Evolutionary conservation across 371 early-diverging fungal genomes (phyloP).

Genomic region (Rhizomucor miehei): DNA sequence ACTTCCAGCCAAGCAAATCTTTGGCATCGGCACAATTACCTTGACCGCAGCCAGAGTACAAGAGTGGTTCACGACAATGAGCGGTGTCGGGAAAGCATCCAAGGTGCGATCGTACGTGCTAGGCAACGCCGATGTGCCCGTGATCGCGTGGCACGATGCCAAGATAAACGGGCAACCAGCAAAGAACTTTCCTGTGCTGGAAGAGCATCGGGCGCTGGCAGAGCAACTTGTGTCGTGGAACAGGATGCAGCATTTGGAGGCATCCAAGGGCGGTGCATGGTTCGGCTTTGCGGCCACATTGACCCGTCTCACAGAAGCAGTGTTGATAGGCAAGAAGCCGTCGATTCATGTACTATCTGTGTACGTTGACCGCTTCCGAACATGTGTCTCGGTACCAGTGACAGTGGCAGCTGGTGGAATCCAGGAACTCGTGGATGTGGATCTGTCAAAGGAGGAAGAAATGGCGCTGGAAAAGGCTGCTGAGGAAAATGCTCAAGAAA

Average conservation of each 20-base stretch:
- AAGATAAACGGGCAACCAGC: conserved; percentile 60
- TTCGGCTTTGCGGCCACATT: conserved; percentile 77
- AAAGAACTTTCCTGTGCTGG: conserved; percentile 44
- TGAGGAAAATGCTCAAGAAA: not conserved
- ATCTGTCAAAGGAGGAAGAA: conserved; percentile 26
- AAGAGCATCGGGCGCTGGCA: conserved; percentile 34
- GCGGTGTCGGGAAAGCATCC: conserved; percentile 19
- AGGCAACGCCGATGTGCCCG: conserved; percentile 72
- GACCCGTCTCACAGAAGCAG: conserved; percentile 52
- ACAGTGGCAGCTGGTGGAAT: conserved; percentile 58
- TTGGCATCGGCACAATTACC: conserved; percentile 76
- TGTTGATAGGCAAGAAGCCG: conserved; percentile 48
- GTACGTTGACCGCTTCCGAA: conserved; percentile 55
- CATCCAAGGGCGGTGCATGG: conserved; percentile 77
- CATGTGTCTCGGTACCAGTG: conserved; percentile 67
- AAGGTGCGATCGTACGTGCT: conserved; percentile 51
- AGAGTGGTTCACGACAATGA: conserved; percentile 45
- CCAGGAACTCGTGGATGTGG: conserved; percentile 51
- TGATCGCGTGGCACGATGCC: conserved; percentile 72
- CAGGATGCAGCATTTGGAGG: conserved; percentile 66
- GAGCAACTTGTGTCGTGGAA: conserved; percentile 55
- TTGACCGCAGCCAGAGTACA: conserved; percentile 68
- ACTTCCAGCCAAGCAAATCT: conserved; percentile 66
- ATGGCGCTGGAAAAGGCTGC: conserved; percentile 2
- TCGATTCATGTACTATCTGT: conserved; percentile 59